These are phyloP conservation scores for Colletotrichum truncatum DNA, from an alignment of 2,329 filamentous ascomycete genomes.

Conservation along the genomic window DNA sequence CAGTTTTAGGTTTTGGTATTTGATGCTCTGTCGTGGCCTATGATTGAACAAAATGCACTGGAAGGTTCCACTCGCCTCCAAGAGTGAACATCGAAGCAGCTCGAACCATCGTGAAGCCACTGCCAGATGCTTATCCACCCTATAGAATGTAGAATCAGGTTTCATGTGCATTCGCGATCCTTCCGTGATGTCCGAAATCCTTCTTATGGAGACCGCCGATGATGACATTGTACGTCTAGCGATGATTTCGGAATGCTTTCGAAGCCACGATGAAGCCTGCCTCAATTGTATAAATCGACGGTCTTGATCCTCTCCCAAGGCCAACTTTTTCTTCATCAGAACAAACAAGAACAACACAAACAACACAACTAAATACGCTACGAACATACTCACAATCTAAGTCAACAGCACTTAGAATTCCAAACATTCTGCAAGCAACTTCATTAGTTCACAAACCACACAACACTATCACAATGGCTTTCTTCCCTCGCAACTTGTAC, in stretches of 20 bases:
- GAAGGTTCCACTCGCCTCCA: slow-evolving; percentile 36
- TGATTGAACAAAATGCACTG: slow-evolving; percentile 37
- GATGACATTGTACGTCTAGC: not conserved
- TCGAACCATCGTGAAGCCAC: slow-evolving; percentile 23
- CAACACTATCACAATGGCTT: slow-evolving; percentile 60
- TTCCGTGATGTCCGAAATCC: not conserved
- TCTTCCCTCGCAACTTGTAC: slow-evolving; percentile 66
- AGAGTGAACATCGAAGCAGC: slow-evolving; percentile 28
- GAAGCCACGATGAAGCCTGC: slow-evolving; percentile 31
- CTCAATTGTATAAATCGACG: slow-evolving; percentile 41
- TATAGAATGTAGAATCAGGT: not conserved
- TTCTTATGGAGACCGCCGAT: slow-evolving; percentile 29
- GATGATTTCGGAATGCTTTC: slow-evolving; percentile 38
- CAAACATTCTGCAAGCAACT: not conserved
- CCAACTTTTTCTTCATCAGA: slow-evolving; percentile 34
- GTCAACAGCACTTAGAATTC: not conserved
- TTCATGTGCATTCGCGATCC: not conserved
- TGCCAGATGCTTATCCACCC: not conserved
- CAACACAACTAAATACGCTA: slow-evolving; percentile 14
- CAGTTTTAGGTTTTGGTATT: too few relatives aligned
- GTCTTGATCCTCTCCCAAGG: slow-evolving; percentile 24
- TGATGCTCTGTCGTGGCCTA: not conserved
- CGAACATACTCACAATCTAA: not conserved
- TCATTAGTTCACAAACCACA: not conserved
- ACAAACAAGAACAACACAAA: slow-evolving; percentile 37